These are phyloP conservation scores for Candida maris DNA, from an alignment of 805 yeast genomes.

Conservation along the genomic window DNA sequence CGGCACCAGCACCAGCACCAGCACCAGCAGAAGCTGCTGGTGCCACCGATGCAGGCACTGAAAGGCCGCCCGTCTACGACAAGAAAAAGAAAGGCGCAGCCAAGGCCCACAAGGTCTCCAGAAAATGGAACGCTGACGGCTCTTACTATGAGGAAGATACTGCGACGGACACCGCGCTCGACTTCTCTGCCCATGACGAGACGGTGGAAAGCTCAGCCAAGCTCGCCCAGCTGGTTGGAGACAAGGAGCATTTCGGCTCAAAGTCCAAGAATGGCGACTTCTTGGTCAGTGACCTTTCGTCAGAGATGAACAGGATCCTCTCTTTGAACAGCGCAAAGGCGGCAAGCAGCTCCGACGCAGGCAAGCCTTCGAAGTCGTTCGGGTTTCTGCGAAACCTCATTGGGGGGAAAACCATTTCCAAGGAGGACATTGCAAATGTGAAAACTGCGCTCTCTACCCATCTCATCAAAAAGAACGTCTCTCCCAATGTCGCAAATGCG, in stretches of 20 bases:
- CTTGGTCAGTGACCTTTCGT: constrained; percentile 58
- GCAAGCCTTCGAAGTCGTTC: constrained; percentile 39
- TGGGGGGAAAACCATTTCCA: constrained; percentile 66
- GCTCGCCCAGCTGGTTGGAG: constrained; percentile 35
- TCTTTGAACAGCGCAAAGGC: constrained; percentile 17
- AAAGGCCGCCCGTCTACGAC: not conserved
- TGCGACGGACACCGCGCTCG: constrained; percentile 41
- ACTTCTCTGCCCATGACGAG: constrained; percentile 45
- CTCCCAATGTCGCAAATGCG: constrained; percentile 80
- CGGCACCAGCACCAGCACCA: not conserved
- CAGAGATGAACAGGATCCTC: constrained; percentile 44
- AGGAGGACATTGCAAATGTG: constrained; percentile 62
- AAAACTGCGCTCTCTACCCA: constrained; percentile 68
- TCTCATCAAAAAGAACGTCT: constrained; percentile 80
- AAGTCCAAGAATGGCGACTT: constrained; percentile 54
- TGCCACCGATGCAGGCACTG: no score
- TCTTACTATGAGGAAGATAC: constrained; percentile 40
- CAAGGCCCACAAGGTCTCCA: constrained; percentile 36
- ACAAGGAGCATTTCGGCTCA: constrained; percentile 39
- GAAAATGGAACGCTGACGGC: constrained; percentile 72
- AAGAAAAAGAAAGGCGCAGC: constrained; percentile 14
- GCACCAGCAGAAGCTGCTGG: not conserved
- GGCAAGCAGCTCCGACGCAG: constrained; percentile 18
- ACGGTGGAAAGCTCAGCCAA: constrained; percentile 22
- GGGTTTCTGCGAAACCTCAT: constrained; percentile 57